Conservation (phyloP, 2,329 filamentous ascomycete species). For the Alternaria hordeiaustralica region DNA sequence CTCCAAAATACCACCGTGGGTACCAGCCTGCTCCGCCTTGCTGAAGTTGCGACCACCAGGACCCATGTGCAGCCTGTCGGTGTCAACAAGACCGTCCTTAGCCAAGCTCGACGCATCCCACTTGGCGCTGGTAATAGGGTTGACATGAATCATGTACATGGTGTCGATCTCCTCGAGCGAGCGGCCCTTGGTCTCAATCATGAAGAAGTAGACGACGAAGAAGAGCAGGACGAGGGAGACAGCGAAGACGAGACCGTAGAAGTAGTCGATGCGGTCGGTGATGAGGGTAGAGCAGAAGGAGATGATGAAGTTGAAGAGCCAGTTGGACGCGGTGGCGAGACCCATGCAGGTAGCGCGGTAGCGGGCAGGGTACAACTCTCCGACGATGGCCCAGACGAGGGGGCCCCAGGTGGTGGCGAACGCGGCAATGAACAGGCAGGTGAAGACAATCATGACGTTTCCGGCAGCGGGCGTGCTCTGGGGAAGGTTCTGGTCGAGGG, state of each 20-base stretch:
- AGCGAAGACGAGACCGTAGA: constrained; percentile 78
- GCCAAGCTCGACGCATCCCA: constrained; percentile 52
- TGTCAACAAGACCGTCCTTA: constrained; percentile 42
- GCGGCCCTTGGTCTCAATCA: constrained; percentile 76
- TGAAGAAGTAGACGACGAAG: constrained; percentile 76
- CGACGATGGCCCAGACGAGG: constrained; percentile 73
- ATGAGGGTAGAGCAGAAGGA: constrained; percentile 83
- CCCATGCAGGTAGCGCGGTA: constrained; percentile 56
- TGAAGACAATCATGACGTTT: constrained; percentile 70
- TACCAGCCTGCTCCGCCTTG: constrained; percentile 41
- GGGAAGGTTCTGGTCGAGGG: constrained; percentile 40
- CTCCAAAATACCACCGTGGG: constrained; percentile 26
- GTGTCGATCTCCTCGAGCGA: constrained; percentile 80
- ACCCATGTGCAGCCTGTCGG: constrained; percentile 40
- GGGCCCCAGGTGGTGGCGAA: constrained; percentile 76
- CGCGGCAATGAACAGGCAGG: constrained; percentile 70
- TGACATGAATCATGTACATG: constrained; percentile 70
- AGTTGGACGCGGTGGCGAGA: constrained; percentile 52
- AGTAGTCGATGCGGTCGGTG: constrained; percentile 71
- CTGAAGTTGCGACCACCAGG: constrained; percentile 42
- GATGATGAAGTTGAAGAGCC: constrained; percentile 55
- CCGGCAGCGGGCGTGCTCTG: constrained; percentile 55
- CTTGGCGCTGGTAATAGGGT: constrained; percentile 66
- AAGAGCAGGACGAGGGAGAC: constrained; percentile 68
- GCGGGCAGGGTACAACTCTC: constrained; percentile 70